Base-by-base conservation (phyloP, 192 early-diverging fungal species). In the Linnemannia schmuckeri region DNA sequence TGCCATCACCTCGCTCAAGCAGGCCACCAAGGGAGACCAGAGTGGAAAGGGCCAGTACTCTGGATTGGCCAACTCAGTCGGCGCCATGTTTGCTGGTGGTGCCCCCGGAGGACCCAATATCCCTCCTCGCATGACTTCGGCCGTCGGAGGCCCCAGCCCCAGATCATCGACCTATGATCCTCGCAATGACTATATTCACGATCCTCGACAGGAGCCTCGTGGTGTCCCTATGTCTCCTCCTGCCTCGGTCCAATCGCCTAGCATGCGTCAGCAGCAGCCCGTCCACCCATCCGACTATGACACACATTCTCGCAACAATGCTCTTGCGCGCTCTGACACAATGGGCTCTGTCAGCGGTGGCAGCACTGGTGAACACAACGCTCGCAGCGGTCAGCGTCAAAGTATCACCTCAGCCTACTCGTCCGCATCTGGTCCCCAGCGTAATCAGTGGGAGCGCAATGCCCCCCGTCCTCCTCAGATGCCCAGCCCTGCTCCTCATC, bases 1-100 rank as follows among this genome's bases (percentile, higher is more conserved):
- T 44, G 88, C 90, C 38, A 95, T 95, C 49, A 83, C 83, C 17
- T 88, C 79, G 18, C 80, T 95, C 42, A 89, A 88, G 72, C 86
- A 91, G 33, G 46, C 76, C 70, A 69, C 76, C 47, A 77, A 82
- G 69, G 72, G 78, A 33, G 74, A 63, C 46, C 49, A 46, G 33
- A 71, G 75, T 6, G 33, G 61, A 2, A 74, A 81, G 49, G 47
- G 35, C 12, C 44, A 74, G n/a, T 82, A 40, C 37, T 54, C 42
- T 24, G 57, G 63, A 35, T 41, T 71, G 38, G 30, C 71, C 44
- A 69, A 75, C 73, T 54, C 61, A 6, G 72, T 74, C 37, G 47
- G 47, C 49, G 70, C 77, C 2, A 79, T 79, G 77, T 79, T 55
- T 30, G 61, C 49, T 27, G 61, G 40, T n/a, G 61, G 61, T 13